Base-by-base conservation (phyloP, 1,284 basidiomycete species). In the Erythrobasidium hasegawianum region DNA sequence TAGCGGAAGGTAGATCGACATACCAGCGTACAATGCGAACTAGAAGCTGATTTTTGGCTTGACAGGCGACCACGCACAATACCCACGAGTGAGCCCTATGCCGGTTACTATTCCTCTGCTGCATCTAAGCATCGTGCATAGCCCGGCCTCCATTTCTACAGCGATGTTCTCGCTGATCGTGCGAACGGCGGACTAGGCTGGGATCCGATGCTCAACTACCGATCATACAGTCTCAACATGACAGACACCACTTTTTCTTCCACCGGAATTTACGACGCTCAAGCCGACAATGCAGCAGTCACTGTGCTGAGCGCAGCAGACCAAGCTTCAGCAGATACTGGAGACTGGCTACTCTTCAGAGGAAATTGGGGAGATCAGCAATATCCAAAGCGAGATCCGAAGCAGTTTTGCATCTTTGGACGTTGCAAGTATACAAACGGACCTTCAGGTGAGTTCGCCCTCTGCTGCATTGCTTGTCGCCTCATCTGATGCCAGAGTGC, bases 361-460 rank as follows among this genome's bases (percentile, higher is more conserved):
- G 62, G 62, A 1, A 13, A 65, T 58, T 65, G 62, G 62, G 62
- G 62, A n/a, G 56, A 65, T 33, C 11, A 65, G 33, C 1, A 58
- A n/a, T 41, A 27, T 22, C 18, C 24, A 26, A 47, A 65, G 13
- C n/a, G 20, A 18, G 62, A 65, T 18, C 24, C 39, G 16, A 16
- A 56, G 24, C 62, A 65, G 47, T 65, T 58, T 18, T 65, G 62
- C 20, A n/a, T 57, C 24, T 65, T 65, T 27, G 62, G 62, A 16
- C 62, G 58, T 9, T 65, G 62, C 47, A 58, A 38, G 49, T 65
- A 58, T 53, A 52, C 56, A 1, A 27, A 39, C n/a, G 62, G 62
- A 24, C 62, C 62, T 10, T 27, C 29, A 18, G 62, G 62, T 65
- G 33, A 58, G 26, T 24, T 33, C 26, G 55, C 7, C 22, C 9